These are phyloP conservation scores for Lentinula detonsa DNA, from an alignment of 768 basidiomycete genomes.

Conservation along the genomic window DNA sequence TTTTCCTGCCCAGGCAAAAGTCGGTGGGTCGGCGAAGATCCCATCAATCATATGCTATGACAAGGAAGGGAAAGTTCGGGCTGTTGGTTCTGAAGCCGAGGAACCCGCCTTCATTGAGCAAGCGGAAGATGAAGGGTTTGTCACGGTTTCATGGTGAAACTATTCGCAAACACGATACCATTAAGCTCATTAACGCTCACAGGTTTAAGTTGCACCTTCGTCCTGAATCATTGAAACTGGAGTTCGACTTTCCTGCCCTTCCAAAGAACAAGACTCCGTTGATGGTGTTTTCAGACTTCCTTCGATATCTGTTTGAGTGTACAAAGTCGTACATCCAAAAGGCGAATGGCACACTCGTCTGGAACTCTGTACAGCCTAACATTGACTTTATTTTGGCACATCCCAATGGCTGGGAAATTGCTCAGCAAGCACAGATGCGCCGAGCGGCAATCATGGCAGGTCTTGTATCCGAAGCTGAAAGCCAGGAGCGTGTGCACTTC, in stretches of 20 bases:
- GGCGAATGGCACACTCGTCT: constrained; percentile 37
- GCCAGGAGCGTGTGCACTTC: constrained; percentile 40
- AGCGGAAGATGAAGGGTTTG: constrained; percentile 39
- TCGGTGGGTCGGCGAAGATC: constrained; percentile 41
- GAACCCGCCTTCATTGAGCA: constrained; percentile 27
- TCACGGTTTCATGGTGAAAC: constrained; percentile 38
- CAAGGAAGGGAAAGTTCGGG: constrained; percentile 26
- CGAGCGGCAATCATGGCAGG: constrained; percentile 47
- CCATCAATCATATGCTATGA: constrained; percentile 46
- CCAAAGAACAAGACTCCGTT: constrained; percentile 34
- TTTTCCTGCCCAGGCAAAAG: constrained; percentile 36
- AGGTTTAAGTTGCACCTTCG: constrained; percentile 36
- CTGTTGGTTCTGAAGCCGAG: constrained; percentile 39
- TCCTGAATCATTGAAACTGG: constrained; percentile 17
- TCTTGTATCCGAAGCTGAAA: constrained; percentile 35
- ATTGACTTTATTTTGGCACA: constrained; percentile 53
- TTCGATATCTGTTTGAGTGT: constrained; percentile 41
- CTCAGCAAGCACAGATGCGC: constrained; percentile 52
- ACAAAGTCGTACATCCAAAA: constrained; percentile 39
- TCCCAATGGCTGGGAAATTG: constrained; percentile 63
- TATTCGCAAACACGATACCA: constrained; percentile 6
- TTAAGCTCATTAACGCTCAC: neutral
- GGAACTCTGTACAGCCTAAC: constrained; percentile 33
- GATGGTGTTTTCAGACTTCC: constrained; percentile 44
- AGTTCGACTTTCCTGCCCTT: constrained; percentile 28